phyloP scores from a whole-genome alignment of 345 rosid species.

The Pistacia integerrima region DNA sequence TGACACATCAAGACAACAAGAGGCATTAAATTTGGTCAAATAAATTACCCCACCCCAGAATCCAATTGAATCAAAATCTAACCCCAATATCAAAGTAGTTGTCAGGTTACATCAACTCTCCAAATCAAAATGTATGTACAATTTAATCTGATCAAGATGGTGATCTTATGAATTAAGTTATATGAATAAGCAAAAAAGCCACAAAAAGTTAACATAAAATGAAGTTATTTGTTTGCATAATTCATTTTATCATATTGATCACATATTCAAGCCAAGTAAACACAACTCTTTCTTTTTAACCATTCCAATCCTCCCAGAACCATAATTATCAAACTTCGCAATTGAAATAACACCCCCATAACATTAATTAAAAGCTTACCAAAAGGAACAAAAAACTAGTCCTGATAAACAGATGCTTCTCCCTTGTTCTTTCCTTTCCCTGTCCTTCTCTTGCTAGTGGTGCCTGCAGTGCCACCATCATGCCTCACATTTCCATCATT shows the following conservation, averaged over 20 bases:
- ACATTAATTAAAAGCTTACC: background rate
- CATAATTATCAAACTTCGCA: slow-evolving; percentile 7
- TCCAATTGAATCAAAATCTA: too few species aligned
- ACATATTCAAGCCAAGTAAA: slow-evolving; percentile 17
- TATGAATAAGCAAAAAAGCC: background rate
- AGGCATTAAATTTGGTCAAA: too few species aligned
- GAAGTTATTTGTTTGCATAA: background rate
- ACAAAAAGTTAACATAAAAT: background rate
- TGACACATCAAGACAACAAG: background rate
- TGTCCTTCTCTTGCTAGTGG: slow-evolving; percentile 34
- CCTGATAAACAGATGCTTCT: slow-evolving; percentile 13
- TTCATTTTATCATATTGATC: slow-evolving; percentile 12
- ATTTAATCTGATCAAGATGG: background rate
- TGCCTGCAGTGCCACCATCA: slow-evolving; percentile 9
- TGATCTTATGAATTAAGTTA: background rate
- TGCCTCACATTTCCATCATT: slow-evolving; percentile 41
- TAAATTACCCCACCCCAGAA: too few species aligned
- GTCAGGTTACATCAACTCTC: background rate
- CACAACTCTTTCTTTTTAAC: background rate
- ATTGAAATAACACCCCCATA: background rate
- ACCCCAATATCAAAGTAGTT: too few species aligned
- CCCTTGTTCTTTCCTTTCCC: slow-evolving; percentile 35
- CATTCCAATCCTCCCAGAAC: background rate
- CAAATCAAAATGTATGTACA: background rate
- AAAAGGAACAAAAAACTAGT: background rate